A percentile compares a stretch with the other conserved stretches of the same genome.
phyloP scores from a whole-genome alignment of 2,329 filamentous ascomycete species.

The Coniochaeta ligniaria region DNA sequence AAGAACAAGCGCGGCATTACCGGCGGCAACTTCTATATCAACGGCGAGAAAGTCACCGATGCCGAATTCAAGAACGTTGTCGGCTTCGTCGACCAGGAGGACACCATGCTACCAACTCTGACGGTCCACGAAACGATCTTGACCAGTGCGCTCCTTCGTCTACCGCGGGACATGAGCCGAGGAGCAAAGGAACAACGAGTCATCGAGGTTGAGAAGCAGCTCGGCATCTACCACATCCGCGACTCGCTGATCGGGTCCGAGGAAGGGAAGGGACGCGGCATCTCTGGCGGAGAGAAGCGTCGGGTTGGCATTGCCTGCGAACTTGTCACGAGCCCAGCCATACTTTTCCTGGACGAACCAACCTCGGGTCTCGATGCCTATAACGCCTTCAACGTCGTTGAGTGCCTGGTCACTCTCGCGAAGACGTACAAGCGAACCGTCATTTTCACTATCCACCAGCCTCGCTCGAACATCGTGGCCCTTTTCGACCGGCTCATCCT shows the following conservation, averaged over 20 bases:
- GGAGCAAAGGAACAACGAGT: conserved; percentile 86
- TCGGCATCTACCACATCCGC: conserved; percentile 89
- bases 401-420: conserved; percentile 88
- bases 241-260: conserved; percentile 95
- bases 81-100: conserved; percentile 96
- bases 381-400: conserved; percentile 97
- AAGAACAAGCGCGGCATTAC: conserved; percentile 90
- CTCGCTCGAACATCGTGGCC: conserved; percentile 94
- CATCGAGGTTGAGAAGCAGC: conserved; percentile 87
- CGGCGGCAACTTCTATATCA: conserved; percentile 80
- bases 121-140: conserved; percentile 98
- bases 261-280: conserved; percentile 87
- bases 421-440: conserved; percentile 97
- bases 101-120: conserved; percentile 90
- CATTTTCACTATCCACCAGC: conserved; percentile 97
- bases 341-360: conserved; percentile 93
- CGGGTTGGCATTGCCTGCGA: conserved; percentile 97
- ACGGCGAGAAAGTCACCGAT: conserved; percentile 83
- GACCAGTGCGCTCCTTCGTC: conserved; percentile 81
- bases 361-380: conserved; percentile 94
- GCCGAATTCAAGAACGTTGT: conserved; percentile 84
- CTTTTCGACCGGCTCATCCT: conserved; percentile 93
- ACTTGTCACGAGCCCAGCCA: conserved; percentile 92
- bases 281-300: conserved; percentile 94
- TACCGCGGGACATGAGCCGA: conserved; percentile 87